Evolutionary conservation across 1,284 basidiomycete genomes (phyloP).

Genomic region (Boletus sp.): DNA sequence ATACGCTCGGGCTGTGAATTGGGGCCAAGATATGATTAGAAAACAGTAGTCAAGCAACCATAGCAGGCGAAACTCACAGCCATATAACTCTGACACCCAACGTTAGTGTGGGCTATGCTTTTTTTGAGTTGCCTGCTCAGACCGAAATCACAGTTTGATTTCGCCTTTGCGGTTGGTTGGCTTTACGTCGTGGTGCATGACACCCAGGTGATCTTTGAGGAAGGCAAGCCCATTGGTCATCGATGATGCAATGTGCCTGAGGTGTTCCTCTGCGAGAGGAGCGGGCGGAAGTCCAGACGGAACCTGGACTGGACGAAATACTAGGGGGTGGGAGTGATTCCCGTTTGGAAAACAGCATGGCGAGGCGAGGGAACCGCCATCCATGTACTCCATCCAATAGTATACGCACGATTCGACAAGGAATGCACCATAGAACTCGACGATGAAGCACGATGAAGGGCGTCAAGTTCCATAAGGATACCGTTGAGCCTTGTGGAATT

Average conservation of each 20-base stretch:
- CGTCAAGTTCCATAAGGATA: conserved; percentile 98
- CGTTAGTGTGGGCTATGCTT: conserved; percentile 96
- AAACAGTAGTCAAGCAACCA: conserved; percentile 8
- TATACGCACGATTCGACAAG: conserved; percentile 99
- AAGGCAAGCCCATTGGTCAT: conserved; percentile 94
- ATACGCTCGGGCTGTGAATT: too few species aligned
- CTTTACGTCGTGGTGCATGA: conserved; percentile 98
- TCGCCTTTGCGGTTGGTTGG: conserved; percentile 90
- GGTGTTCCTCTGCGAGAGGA: conserved; percentile 34
- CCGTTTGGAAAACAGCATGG: conserved; percentile 47
- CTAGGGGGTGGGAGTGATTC: conserved; percentile 35
- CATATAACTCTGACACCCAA: conserved; percentile 99
- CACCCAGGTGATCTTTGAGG: conserved; percentile 93
- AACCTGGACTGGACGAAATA: conserved; percentile 32
- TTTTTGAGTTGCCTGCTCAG: conserved; percentile 99
- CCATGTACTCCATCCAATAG: conserved; percentile 99
- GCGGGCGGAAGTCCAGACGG: conserved; percentile 35
- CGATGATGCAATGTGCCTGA: conserved; percentile 78
- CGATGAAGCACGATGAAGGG: conserved; percentile 96
- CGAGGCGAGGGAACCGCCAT: conserved; percentile 91
- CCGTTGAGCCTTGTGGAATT: conserved; percentile 92
- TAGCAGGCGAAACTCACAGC: conserved; percentile 59
- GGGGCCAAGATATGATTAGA: conserved; percentile 1
- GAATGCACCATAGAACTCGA: conserved; percentile 99
- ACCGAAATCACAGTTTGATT: conserved; percentile 94